phyloP scores from a whole-genome alignment of 495 filamentous ascomycete species.

The Hyaloscypha variabilis region DNA sequence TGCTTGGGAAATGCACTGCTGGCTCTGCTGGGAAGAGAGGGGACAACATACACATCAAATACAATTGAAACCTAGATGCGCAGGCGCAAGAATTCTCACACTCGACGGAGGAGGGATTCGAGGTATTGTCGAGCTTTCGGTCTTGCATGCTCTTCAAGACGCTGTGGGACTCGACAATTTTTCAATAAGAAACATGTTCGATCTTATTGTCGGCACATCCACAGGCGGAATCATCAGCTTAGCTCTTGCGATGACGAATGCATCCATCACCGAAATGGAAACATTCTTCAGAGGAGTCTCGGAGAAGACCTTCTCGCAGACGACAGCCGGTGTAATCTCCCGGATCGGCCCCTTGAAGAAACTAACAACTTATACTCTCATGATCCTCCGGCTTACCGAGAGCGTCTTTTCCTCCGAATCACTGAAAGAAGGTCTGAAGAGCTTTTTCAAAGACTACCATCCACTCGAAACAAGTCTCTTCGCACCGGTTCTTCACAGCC shows the following conservation, averaged over 20 bases:
- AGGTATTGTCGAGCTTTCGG: background rate
- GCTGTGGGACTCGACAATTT: background rate
- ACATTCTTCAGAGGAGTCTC: conserved; percentile 10
- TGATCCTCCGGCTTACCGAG: conserved; percentile 14
- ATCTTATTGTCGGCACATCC: conserved; percentile 17
- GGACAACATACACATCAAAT: conserved; percentile 11
- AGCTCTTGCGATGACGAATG: conserved; percentile 14
- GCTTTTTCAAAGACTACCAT: conserved; percentile 3
- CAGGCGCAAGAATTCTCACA: conserved; percentile 7
- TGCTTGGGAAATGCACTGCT: conserved; percentile 5
- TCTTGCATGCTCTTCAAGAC: conserved; percentile 1
- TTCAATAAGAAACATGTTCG: conserved; percentile 5
- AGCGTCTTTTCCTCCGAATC: conserved; percentile 16
- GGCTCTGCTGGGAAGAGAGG: conserved; percentile 3
- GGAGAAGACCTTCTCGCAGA: conserved; percentile 4
- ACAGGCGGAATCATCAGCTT: conserved; percentile 18
- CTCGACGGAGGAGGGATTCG: conserved; percentile 18
- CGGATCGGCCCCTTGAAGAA: conserved; percentile 7
- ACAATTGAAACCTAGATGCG: conserved; percentile 18
- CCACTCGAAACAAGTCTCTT: conserved; percentile 13
- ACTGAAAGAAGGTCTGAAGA: conserved; percentile 3
- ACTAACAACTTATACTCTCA: conserved; percentile 10
- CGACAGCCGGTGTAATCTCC: conserved; percentile 6
- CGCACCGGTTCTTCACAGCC: conserved; percentile 8
- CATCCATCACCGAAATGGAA: conserved; percentile 9